A percentile compares a stretch with the other conserved stretches of the same genome.
Evolutionary conservation across 179 eudicot species (phyloP).

Genomic region (Gypsophila paniculata): DNA sequence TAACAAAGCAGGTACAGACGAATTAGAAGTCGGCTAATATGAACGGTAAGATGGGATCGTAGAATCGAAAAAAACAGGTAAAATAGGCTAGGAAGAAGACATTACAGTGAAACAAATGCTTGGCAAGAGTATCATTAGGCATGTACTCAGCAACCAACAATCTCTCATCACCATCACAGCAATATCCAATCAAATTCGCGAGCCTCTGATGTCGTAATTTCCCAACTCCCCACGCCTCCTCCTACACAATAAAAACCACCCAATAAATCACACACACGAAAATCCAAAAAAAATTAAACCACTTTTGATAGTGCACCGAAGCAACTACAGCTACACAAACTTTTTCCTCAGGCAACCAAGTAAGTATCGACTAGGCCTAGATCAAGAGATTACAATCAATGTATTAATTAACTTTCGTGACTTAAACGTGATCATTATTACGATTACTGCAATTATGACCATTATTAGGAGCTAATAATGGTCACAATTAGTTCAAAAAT

Average conservation of each 20-base stretch:
- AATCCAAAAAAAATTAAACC: not conserved
- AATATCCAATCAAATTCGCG: constrained; percentile 91
- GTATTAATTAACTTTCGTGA: too few relatives aligned
- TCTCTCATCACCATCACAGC: constrained; percentile 95
- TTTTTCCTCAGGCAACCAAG: not conserved
- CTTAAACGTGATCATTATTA: too few relatives aligned
- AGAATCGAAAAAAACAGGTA: not conserved
- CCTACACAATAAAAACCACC: constrained; percentile 40
- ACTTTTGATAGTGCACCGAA: not conserved
- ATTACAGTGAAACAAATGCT: constrained; percentile 89
- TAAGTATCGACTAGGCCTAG: not conserved
- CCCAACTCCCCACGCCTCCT: constrained; percentile 90
- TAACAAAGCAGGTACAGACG: not conserved
- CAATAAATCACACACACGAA: constrained; percentile 22
- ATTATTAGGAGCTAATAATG: too few relatives aligned
- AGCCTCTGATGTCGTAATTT: constrained; percentile 75
- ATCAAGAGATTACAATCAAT: not conserved
- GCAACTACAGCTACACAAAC: not conserved
- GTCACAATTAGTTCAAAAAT: too few relatives aligned
- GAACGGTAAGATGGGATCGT: not conserved
- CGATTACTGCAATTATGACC: too few relatives aligned
- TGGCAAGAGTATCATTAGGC: constrained; percentile 90
- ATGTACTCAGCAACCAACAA: constrained; percentile 89
- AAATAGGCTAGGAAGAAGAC: constrained; percentile 1
- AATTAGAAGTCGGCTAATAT: not conserved